A percentile compares a stretch with the other conserved stretches of the same genome.
phyloP scores from a whole-genome alignment of 352 stramenopile genomes.

The Phytophthora foliorum region DNA sequence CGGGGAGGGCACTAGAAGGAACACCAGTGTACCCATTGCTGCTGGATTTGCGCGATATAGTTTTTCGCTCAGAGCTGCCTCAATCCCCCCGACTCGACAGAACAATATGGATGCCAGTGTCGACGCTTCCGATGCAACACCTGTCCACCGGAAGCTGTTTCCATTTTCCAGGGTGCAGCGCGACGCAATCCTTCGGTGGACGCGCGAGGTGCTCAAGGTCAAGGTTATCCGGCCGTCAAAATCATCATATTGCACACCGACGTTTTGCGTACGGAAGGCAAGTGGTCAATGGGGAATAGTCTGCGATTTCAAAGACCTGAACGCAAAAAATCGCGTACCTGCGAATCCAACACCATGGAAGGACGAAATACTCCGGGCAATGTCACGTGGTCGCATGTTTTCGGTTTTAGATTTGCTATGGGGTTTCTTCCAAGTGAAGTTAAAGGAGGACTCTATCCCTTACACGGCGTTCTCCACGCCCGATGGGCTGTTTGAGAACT shows the following conservation, averaged over 20 bases:
- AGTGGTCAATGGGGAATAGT: slow-evolving; percentile 18
- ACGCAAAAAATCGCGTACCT: neutral
- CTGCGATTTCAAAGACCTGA: slow-evolving; percentile 3
- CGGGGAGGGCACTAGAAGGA: neutral
- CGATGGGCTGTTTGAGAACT: too few relatives aligned
- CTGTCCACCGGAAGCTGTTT: slow-evolving; percentile 18
- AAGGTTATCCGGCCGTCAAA: slow-evolving; percentile 8
- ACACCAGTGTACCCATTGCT: slow-evolving; percentile 8
- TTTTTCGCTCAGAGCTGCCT: slow-evolving; percentile 10
- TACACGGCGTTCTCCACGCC: too few relatives aligned
- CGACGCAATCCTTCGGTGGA: neutral
- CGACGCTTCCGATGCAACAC: neutral
- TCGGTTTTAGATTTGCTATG: too few relatives aligned
- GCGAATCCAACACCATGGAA: slow-evolving; percentile 11
- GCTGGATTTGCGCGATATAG: neutral
- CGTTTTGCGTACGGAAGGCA: slow-evolving; percentile 19
- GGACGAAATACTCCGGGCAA: too few relatives aligned
- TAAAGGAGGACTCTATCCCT: too few relatives aligned
- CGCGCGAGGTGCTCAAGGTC: slow-evolving; percentile 9
- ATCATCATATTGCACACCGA: slow-evolving; percentile 8
- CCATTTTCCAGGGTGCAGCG: slow-evolving; percentile 10
- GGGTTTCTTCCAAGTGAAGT: too few relatives aligned
- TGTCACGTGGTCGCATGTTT: too few relatives aligned
- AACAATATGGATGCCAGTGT: too few relatives aligned
- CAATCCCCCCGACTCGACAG: slow-evolving; percentile 2